Evolutionary conservation across 192 early-diverging fungal species (phyloP).

Genomic region (Umbelopsis sp.): DNA sequence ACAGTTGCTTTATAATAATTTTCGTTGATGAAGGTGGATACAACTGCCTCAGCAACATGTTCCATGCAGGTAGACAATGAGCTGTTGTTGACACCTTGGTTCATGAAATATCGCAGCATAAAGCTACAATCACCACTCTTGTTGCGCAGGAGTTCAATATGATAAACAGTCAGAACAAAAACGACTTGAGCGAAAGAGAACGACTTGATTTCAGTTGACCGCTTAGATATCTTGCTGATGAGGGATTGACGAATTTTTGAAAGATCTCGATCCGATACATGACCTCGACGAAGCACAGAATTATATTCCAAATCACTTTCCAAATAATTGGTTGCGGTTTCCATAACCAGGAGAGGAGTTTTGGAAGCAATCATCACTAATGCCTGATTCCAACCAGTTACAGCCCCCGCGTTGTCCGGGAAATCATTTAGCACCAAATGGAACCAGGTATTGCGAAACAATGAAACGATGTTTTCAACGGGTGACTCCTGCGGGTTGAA

Average conservation of each 20-base stretch:
- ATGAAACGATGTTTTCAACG: constrained; percentile 61
- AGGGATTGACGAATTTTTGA: constrained; percentile 60
- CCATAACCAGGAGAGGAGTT: constrained; percentile 82
- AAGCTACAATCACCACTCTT: constrained; percentile 67
- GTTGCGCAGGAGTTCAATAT: constrained; percentile 82
- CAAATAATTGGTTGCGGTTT: constrained; percentile 71
- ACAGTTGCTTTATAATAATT: constrained; percentile 50
- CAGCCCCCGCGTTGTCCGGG: constrained; percentile 72
- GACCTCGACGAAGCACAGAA: constrained; percentile 72
- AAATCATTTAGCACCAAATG: constrained; percentile 81
- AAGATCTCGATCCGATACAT: constrained; percentile 48
- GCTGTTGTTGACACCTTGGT: constrained; percentile 81
- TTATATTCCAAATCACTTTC: constrained; percentile 88
- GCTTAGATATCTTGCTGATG: constrained; percentile 58
- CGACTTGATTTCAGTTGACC: constrained; percentile 54
- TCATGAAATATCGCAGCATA: constrained; percentile 83
- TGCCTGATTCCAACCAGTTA: constrained; percentile 71
- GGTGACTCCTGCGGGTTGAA: constrained; percentile 61
- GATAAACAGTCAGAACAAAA: constrained; percentile 83
- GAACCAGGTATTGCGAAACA: constrained; percentile 94
- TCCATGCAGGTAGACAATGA: constrained; percentile 76
- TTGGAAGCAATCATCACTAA: constrained; percentile 78
- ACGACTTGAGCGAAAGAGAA: constrained; percentile 74
- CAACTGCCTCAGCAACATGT: constrained; percentile 68
- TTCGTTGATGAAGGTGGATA: constrained; percentile 52